Evolutionary conservation across 495 filamentous ascomycete species (phyloP), one percentile per base, ranked within the genome.

Genomic region (Chaetomium fimeti): DNA sequence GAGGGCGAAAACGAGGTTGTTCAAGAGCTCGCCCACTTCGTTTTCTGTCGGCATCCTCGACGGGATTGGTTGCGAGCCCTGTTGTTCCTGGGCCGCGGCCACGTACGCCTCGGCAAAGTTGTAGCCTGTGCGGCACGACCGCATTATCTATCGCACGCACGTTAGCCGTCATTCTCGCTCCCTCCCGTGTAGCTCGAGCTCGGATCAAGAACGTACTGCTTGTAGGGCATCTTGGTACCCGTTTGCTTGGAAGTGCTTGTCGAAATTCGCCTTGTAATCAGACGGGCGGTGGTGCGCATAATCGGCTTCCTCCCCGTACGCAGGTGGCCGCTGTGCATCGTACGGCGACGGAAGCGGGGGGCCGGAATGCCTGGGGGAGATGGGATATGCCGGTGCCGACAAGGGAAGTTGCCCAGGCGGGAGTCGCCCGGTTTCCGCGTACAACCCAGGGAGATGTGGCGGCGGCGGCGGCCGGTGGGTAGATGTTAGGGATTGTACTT

Each of bases 51-150:
- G 80, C 27, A 83, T 65, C 38, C 80, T 73, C 49, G 79, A 79
- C 16, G 77, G 77, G 29, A 82, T 79, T 13, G 78, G 77, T 25
- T 78, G 78, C 40, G 74, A 68, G 8, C 78, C 76, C 55, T 81
- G 78, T 43, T 83, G 78, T 64, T 83, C 80, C 8, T 75, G 77
- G n/a, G 78, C 79, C 22, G 79, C 77, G 22, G 77, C 76, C 9
- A 69, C 71, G 43, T 81, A 82, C 6, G 74, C 77, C 57, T 83
- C 79, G 60, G 80, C 77, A 56, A 83, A 83, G 36, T 78, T 75
- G 62, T 70, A 76, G 53, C 81, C 67, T 20, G 77, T 79, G 36
- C 78, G 75, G 62, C 78, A 77, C 3, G 75, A 72, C 61, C 69
- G 74, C 51, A 74, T 70, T 62, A 82, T 76, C 80, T 82, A 71